Percentiles rank a stretch among this genome's conserved stretches.
Conservation (phyloP, 2,329 filamentous ascomycete species). For the Lanzia echinophila region DNA sequence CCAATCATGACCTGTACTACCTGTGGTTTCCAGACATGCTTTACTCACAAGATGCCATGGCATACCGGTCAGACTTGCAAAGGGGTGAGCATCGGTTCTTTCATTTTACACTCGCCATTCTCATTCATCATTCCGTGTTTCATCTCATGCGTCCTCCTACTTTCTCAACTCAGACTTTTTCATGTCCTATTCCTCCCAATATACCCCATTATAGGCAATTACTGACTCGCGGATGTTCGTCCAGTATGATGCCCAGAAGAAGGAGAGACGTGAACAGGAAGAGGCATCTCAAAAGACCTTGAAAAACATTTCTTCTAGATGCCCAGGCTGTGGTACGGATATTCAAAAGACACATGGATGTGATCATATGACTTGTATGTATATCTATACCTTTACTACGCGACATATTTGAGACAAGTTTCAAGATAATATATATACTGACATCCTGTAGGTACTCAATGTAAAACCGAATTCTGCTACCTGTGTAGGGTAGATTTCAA, state of each 20-base stretch:
- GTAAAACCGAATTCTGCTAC: background rate
- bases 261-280: slow-evolving; percentile 12
- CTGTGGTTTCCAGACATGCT: slow-evolving; percentile 38
- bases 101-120: too few relatives aligned
- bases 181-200: too few relatives aligned
- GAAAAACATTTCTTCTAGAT: slow-evolving; percentile 6
- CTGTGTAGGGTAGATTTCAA: background rate
- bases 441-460: background rate
- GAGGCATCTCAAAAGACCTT: slow-evolving; percentile 2
- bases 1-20: slow-evolving; percentile 38
- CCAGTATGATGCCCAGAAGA: slow-evolving; percentile 21
- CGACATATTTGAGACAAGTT: background rate
- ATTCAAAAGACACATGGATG: slow-evolving; percentile 14
- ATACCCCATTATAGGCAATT: too few relatives aligned
- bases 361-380: slow-evolving; percentile 20
- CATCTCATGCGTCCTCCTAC: too few relatives aligned
- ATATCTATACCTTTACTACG: background rate
- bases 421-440: background rate
- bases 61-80: slow-evolving; percentile 36
- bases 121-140: too few relatives aligned
- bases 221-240: too few relatives aligned
- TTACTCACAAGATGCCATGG: slow-evolving; percentile 37
- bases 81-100: too few relatives aligned
- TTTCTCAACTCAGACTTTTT: too few relatives aligned
- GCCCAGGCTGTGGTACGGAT: slow-evolving; percentile 6